Evolutionary conservation across 495 filamentous ascomycete species (phyloP).

Genomic region (Sordaria brevicollis): DNA sequence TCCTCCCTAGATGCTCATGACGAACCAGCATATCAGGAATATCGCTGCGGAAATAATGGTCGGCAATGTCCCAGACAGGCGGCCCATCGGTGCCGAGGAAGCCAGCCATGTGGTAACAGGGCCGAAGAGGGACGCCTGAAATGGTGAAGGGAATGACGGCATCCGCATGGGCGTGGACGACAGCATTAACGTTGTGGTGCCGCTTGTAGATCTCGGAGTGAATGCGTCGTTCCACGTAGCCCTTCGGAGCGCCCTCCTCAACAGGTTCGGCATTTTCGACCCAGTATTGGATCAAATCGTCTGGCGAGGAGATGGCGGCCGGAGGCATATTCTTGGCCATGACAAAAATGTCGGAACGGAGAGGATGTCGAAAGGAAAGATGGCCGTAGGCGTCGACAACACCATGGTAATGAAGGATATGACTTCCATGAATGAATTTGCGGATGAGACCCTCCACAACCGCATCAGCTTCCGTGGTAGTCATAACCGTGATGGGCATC

Average conservation of each 20-base stretch:
- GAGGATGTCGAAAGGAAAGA: conserved; percentile 37
- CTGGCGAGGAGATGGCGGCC: conserved; percentile 27
- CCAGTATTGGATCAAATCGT: conserved; percentile 36
- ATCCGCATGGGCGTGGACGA: conserved; percentile 38
- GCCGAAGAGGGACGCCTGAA: conserved; percentile 25
- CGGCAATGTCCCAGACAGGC: conserved; percentile 28
- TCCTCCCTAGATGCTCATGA: conserved; percentile 18
- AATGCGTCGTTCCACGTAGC: conserved; percentile 39
- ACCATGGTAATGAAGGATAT: conserved; percentile 26
- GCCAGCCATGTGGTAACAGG: conserved; percentile 38
- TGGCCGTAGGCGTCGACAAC: conserved; percentile 47
- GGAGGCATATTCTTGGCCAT: conserved; percentile 36
- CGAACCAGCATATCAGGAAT: conserved; percentile 34
- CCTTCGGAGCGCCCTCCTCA: conserved; percentile 17
- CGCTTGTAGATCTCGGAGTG: conserved; percentile 41
- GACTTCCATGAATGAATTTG: conserved; percentile 15
- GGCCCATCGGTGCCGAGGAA: conserved; percentile 23
- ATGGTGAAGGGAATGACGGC: conserved; percentile 38
- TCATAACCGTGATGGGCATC: background rate
- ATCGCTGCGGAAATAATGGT: conserved; percentile 13
- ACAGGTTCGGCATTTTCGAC: conserved; percentile 30
- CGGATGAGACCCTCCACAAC: background rate
- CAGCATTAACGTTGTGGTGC: conserved; percentile 30
- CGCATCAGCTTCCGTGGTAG: background rate
- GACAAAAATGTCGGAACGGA: conserved; percentile 30